A percentile compares a stretch with the other conserved stretches of the same genome.
Conservation (phyloP, 345 rosid species). For the Eucalyptus decipiens region DNA sequence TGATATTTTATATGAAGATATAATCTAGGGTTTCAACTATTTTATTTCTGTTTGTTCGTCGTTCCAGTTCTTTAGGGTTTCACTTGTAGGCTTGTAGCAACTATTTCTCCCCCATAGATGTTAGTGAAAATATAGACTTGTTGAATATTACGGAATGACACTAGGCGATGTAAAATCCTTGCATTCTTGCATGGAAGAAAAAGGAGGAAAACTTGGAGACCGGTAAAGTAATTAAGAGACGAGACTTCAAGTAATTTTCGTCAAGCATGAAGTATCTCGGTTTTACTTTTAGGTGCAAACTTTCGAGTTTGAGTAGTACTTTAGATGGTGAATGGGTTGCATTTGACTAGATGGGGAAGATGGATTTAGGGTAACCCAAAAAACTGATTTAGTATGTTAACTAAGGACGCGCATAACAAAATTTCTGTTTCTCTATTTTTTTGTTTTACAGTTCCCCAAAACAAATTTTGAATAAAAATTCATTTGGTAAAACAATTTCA, state of each 20-base stretch:
- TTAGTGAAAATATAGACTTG: neutral
- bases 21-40: neutral
- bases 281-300: neutral
- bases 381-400: neutral
- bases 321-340: neutral
- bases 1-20: neutral
- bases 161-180: neutral
- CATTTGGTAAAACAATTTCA: rapidly evolving
- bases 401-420: rapidly evolving
- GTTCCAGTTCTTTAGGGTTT: neutral
- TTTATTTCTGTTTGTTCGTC: neutral
- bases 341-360: neutral
- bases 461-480: rapidly evolving
- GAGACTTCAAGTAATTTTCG: neutral
- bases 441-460: rapidly evolving
- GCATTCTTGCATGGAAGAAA: neutral
- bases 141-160: neutral
- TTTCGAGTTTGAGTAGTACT: neutral
- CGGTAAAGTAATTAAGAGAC: neutral
- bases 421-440: rapidly evolving
- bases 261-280: neutral
- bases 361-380: neutral
- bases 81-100: neutral
- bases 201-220: neutral
- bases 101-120: neutral